phyloP scores from a whole-genome alignment of 2,329 filamentous ascomycete species.

The Sporothrix pseudoabietina region DNA sequence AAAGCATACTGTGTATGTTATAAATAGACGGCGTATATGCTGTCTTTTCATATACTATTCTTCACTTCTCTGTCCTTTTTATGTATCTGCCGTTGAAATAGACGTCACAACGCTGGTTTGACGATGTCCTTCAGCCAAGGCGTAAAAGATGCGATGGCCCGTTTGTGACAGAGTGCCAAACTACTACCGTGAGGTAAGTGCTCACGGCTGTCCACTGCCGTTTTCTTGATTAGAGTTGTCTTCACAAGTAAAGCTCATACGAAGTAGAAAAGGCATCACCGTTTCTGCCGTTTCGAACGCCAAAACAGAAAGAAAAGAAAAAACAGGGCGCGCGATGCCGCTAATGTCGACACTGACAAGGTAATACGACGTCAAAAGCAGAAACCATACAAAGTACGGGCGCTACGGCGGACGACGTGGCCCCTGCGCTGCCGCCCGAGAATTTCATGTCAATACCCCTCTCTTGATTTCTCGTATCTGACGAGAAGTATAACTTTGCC shows the following conservation, averaged over 20 bases:
- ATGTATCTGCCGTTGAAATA: slow-evolving; percentile 4
- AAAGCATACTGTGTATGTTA: not conserved
- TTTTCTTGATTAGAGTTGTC: slow-evolving; percentile 16
- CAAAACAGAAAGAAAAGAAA: not conserved
- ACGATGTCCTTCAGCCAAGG: not conserved
- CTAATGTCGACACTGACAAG: not conserved
- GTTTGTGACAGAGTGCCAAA: not conserved
- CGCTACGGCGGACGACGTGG: not conserved
- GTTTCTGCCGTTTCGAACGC: not conserved
- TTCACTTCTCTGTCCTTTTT: not conserved
- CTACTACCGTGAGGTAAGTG: not conserved
- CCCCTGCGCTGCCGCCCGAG: not conserved
- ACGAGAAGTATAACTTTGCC: not conserved
- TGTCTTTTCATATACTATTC: not conserved
- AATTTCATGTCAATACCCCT: not conserved
- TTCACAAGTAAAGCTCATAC: no score
- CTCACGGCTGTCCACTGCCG: slow-evolving; percentile 1
- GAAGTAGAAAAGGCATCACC: not conserved
- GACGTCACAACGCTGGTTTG: not conserved
- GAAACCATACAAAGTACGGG: not conserved
- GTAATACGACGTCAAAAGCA: not conserved
- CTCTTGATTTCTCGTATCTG: slow-evolving; percentile 8
- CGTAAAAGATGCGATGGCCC: not conserved
- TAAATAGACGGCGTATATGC: not conserved
- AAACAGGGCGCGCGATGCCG: no score